These are phyloP conservation scores for Sarocladiaceae sp. DNA, from an alignment of 2,329 filamentous ascomycete species.

Conservation along the genomic window DNA sequence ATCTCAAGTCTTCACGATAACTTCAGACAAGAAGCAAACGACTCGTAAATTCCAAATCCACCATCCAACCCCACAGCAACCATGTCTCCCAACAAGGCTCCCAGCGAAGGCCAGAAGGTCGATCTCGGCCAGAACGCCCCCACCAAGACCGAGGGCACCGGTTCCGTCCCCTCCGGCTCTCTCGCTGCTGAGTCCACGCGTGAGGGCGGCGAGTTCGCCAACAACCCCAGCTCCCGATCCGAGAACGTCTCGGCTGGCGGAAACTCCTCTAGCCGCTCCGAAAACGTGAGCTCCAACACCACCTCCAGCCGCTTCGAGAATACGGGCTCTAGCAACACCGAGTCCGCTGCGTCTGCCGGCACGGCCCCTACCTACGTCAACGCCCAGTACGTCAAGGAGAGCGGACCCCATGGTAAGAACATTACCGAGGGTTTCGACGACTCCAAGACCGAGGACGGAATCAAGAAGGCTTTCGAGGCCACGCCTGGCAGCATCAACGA, in stretches of 20 bases:
- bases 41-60: neutral
- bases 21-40: neutral
- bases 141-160: slow-evolving; percentile 52
- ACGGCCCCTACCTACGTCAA: slow-evolving; percentile 32
- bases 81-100: slow-evolving; percentile 13
- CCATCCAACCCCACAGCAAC: neutral
- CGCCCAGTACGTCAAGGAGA: slow-evolving; percentile 25
- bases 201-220: slow-evolving; percentile 51
- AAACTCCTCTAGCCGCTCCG: neutral
- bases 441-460: slow-evolving; percentile 26
- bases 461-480: slow-evolving; percentile 31
- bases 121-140: slow-evolving; percentile 41
- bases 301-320: slow-evolving; percentile 8
- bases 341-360: slow-evolving; percentile 13
- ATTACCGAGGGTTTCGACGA: slow-evolving; percentile 31
- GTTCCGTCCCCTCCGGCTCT: slow-evolving; percentile 60
- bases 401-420: slow-evolving; percentile 38
- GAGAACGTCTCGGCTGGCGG: slow-evolving; percentile 14
- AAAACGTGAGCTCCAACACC: slow-evolving; percentile 20
- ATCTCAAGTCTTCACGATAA: neutral
- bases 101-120: slow-evolving; percentile 24
- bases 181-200: slow-evolving; percentile 68
- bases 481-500: slow-evolving; percentile 43
- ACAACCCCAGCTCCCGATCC: slow-evolving; percentile 45
- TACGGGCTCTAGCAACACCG: slow-evolving; percentile 7